Percentiles rank a stretch among this genome's conserved stretches.
Conservation (phyloP, 1,284 basidiomycete species). For the Xerocomus amazonicus region DNA sequence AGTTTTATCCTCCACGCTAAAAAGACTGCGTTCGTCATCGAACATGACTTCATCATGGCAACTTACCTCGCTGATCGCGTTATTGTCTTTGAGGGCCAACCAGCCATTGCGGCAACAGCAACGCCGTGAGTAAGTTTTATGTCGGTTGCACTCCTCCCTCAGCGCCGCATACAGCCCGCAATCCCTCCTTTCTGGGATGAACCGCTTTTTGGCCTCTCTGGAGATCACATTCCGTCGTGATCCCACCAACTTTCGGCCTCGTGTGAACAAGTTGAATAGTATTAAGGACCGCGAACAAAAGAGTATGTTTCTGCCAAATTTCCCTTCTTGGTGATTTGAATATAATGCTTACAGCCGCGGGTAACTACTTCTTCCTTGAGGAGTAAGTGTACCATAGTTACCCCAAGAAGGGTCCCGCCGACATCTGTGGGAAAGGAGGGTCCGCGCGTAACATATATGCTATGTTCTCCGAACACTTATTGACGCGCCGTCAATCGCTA, state of each 20-base stretch:
- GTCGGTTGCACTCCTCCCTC: background rate
- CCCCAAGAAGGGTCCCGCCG: too few species aligned
- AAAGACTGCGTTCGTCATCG: slow-evolving; percentile 96
- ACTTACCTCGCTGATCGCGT: slow-evolving; percentile 97
- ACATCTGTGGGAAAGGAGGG: slow-evolving; percentile 12
- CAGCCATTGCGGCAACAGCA: slow-evolving; percentile 79
- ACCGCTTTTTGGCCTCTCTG: slow-evolving; percentile 86
- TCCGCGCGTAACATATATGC: slow-evolving; percentile 8
- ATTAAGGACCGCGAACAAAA: slow-evolving; percentile 96
- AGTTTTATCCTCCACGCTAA: slow-evolving; percentile 91
- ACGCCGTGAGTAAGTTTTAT: slow-evolving; percentile 59
- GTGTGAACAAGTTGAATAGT: slow-evolving; percentile 92
- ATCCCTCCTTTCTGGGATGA: slow-evolving; percentile 84
- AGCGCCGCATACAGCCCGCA: slow-evolving; percentile 55
- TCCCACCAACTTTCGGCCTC: slow-evolving; percentile 89
- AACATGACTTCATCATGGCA: slow-evolving; percentile 98
- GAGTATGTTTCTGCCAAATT: slow-evolving; percentile 43
- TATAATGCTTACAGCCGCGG: slow-evolving; percentile 47
- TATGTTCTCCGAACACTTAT: background rate
- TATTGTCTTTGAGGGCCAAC: slow-evolving; percentile 90
- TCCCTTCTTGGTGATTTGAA: slow-evolving; percentile 9
- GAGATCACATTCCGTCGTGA: slow-evolving; percentile 97
- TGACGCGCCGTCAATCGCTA: slow-evolving; percentile 10
- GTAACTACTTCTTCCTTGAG: slow-evolving; percentile 91
- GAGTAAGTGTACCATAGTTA: slow-evolving; percentile 42